Evolutionary conservation across 495 filamentous ascomycete genomes (phyloP).

Genomic region (Bacidia gigantensis): DNA sequence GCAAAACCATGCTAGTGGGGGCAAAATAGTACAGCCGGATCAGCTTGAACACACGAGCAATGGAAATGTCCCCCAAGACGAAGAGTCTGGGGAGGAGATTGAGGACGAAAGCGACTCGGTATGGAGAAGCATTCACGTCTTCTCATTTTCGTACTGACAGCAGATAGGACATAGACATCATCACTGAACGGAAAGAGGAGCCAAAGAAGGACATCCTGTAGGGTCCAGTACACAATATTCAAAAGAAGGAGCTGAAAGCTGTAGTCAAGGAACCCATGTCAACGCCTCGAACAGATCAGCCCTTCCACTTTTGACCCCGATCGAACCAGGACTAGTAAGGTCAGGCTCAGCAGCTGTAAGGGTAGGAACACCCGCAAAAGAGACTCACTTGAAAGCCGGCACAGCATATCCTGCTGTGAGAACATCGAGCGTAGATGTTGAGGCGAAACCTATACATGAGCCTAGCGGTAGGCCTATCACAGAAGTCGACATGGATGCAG

Average conservation of each 20-base stretch:
- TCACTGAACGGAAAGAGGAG: slow-evolving; percentile 73
- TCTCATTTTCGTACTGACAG: slow-evolving; percentile 18
- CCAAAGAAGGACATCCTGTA: slow-evolving; percentile 49
- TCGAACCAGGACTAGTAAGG: slow-evolving; percentile 2
- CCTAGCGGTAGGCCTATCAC: slow-evolving; percentile 64
- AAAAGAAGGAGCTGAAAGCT: slow-evolving; percentile 5
- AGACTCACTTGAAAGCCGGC: slow-evolving; percentile 35
- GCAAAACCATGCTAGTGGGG: not conserved
- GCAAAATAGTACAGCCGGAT: not conserved
- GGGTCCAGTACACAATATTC: slow-evolving; percentile 32
- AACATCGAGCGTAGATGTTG: slow-evolving; percentile 69
- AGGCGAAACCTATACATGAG: slow-evolving; percentile 68
- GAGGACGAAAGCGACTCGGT: slow-evolving; percentile 39
- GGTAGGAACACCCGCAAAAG: slow-evolving; percentile 27
- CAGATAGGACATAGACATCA: slow-evolving; percentile 81
- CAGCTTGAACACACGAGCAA: not conserved
- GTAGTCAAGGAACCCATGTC: slow-evolving; percentile 21
- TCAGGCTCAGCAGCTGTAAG: slow-evolving; percentile 15
- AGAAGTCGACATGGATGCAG: slow-evolving; percentile 66
- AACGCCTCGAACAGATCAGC: slow-evolving; percentile 40
- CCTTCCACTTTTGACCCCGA: slow-evolving; percentile 34
- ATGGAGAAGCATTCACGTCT: no score
- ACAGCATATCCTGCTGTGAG: slow-evolving; percentile 50
- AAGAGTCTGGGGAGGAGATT: slow-evolving; percentile 62
- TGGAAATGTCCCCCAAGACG: slow-evolving; percentile 31